Conservation (phyloP, 495 filamentous ascomycete genomes). For the Penicillium canariense region DNA sequence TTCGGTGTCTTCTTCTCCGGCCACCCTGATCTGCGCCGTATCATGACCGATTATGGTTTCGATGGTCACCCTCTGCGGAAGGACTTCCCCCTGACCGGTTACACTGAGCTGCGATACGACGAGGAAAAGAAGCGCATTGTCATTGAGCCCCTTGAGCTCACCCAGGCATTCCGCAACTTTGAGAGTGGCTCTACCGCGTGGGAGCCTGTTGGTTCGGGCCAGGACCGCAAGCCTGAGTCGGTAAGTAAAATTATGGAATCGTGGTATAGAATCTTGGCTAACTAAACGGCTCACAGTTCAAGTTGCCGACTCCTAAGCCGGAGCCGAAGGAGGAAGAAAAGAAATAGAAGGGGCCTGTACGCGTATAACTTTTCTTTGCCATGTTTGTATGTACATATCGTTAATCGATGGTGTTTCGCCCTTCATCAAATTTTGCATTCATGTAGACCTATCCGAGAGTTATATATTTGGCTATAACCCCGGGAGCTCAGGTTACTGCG, state of each 20-base stretch:
- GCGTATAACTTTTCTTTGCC: slow-evolving; percentile 36
- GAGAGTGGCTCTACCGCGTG: slow-evolving; percentile 71
- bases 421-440: background rate
- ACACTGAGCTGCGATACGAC: slow-evolving; percentile 96
- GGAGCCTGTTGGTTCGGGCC: slow-evolving; percentile 88
- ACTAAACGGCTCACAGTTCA: slow-evolving; percentile 55
- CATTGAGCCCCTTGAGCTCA: slow-evolving; percentile 93
- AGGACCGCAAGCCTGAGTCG: slow-evolving; percentile 75
- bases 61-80: slow-evolving; percentile 97
- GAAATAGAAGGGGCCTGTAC: slow-evolving; percentile 65
- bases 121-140: slow-evolving; percentile 99
- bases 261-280: background rate
- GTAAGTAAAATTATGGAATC: slow-evolving; percentile 32
- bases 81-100: slow-evolving; percentile 97
- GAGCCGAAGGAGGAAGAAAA: slow-evolving; percentile 82
- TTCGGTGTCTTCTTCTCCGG: slow-evolving; percentile 96
- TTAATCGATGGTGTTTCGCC: slow-evolving; percentile 33
- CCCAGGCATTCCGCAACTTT: slow-evolving; percentile 99
- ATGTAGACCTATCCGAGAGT: background rate
- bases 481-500: too few species aligned
- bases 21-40: slow-evolving; percentile 93
- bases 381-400: slow-evolving; percentile 49
- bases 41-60: slow-evolving; percentile 99
- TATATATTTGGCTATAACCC: background rate
- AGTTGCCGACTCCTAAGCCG: slow-evolving; percentile 91